These are phyloP conservation scores for Mucor velutinosus DNA, from an alignment of 371 early-diverging fungal genomes.

Conservation along the genomic window DNA sequence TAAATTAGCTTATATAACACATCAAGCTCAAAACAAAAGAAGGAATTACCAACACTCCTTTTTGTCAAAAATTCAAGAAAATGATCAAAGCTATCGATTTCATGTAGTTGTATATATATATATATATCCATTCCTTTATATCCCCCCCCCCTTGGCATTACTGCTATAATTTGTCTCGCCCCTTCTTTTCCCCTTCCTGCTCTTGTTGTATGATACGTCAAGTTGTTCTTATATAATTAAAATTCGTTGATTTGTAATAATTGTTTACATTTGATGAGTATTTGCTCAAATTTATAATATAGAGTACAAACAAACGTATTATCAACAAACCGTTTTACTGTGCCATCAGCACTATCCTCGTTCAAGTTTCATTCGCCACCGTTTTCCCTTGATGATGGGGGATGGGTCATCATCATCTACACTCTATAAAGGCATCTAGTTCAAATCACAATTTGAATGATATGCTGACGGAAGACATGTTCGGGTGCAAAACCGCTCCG, in stretches of 20 bases:
- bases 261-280: not conserved
- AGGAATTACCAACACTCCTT: not conserved
- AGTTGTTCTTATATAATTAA: constrained; percentile 3
- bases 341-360: not conserved
- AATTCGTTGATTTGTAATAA: not conserved
- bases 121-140: constrained; percentile 6
- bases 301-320: not conserved
- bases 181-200: not conserved
- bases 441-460: not conserved
- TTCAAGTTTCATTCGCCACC: not conserved
- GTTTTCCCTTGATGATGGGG: not conserved
- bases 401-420: not conserved
- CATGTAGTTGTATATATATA: constrained; percentile 6
- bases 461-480: not conserved
- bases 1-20: constrained; percentile 5
- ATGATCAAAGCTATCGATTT: constrained; percentile 2
- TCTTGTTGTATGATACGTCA: not conserved
- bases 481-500: not conserved
- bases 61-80: constrained; percentile 4
- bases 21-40: constrained; percentile 8
- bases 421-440: not conserved
- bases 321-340: not conserved
- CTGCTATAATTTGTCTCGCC: not conserved
- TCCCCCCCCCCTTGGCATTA: not conserved
- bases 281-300: not conserved